Percentiles rank a stretch among this genome's conserved stretches.
Conservation (phyloP, 2,329 filamentous ascomycete species). For the Macrophomina pseudophaseolina region DNA sequence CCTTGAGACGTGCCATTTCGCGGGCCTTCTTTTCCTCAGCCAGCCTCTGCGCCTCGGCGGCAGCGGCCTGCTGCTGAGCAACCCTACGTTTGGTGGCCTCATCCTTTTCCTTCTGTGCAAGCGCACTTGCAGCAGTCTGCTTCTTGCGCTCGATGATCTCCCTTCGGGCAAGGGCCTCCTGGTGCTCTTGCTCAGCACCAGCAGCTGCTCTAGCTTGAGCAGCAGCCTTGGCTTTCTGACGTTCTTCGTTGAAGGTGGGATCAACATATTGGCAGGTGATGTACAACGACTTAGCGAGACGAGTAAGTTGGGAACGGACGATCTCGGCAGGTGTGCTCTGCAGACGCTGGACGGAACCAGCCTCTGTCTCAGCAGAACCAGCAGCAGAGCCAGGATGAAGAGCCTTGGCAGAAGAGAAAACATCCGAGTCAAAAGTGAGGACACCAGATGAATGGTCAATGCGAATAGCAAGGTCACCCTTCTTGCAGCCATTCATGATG, state of each 20-base stretch:
- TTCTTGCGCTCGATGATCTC: conserved; percentile 96
- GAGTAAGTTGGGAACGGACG: conserved; percentile 90
- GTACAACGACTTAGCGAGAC: conserved; percentile 87
- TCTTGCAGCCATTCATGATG: conserved; percentile 99
- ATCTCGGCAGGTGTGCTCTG: conserved; percentile 99
- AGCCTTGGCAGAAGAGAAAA: conserved; percentile 96
- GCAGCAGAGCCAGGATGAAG: conserved; percentile 81
- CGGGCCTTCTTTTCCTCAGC: conserved; percentile 92
- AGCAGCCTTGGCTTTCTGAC: conserved; percentile 76
- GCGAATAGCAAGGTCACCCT: conserved; percentile 94
- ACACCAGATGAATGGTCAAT: conserved; percentile 95
- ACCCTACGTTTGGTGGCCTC: conserved; percentile 86
- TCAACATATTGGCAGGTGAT: conserved; percentile 97
- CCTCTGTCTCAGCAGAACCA: conserved; percentile 86
- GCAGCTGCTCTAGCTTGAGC: conserved; percentile 82
- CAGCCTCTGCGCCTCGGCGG: conserved; percentile 86
- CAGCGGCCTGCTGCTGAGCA: conserved; percentile 84
- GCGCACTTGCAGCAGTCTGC: conserved; percentile 87
- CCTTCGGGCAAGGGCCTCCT: conserved; percentile 82
- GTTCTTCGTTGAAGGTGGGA: conserved; percentile 81
- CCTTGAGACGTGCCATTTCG: conserved; percentile 84
- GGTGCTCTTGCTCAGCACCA: conserved; percentile 90
- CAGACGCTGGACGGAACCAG: conserved; percentile 85
- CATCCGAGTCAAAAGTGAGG: conserved; percentile 95
- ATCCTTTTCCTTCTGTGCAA: conserved; percentile 89